These are phyloP conservation scores for Talaromyces thailandensis DNA, from an alignment of 495 filamentous ascomycete genomes.

Conservation along the genomic window DNA sequence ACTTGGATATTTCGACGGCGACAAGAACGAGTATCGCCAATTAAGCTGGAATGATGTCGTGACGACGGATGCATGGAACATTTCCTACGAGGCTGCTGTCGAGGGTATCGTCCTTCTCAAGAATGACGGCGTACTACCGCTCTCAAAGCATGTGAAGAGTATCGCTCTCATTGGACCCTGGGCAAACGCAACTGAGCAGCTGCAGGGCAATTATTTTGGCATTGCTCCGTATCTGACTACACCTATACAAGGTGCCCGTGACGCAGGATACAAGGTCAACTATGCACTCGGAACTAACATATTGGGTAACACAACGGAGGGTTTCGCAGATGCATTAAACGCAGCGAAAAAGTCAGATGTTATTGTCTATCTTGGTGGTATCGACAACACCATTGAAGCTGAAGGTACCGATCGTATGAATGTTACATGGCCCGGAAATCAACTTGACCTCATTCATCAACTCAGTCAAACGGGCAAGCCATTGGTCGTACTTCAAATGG, in stretches of 20 bases:
- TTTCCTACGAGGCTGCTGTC: slow-evolving; percentile 50
- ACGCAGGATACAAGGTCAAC: slow-evolving; percentile 32
- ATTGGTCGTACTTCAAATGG: slow-evolving; percentile 49
- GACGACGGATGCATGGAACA: slow-evolving; percentile 38
- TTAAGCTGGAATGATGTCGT: slow-evolving; percentile 45
- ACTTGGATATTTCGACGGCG: slow-evolving; percentile 51
- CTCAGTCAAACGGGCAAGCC: slow-evolving; percentile 43
- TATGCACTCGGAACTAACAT: slow-evolving; percentile 38
- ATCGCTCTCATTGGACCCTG: slow-evolving; percentile 52
- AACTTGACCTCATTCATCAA: slow-evolving; percentile 44
- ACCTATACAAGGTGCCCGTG: slow-evolving; percentile 39
- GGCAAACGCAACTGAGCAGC: slow-evolving; percentile 48
- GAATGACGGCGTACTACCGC: slow-evolving; percentile 49
- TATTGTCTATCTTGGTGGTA: slow-evolving; percentile 49
- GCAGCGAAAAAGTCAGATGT: slow-evolving; percentile 44
- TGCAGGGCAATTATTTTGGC: slow-evolving; percentile 56
- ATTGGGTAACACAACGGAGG: slow-evolving; percentile 27
- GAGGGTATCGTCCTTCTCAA: slow-evolving; percentile 53
- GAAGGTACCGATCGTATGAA: slow-evolving; percentile 46
- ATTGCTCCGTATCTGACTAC: slow-evolving; percentile 46
- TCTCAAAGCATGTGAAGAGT: slow-evolving; percentile 26
- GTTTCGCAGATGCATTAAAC: slow-evolving; percentile 31
- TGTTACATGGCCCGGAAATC: slow-evolving; percentile 50
- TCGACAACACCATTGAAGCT: slow-evolving; percentile 46
- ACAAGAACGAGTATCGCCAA: slow-evolving; percentile 36